Percentiles rank a stretch among this genome's conserved stretches.
Evolutionary conservation across 2,329 filamentous ascomycete species (phyloP).

Genomic region (Rhynchosporium graminicola): DNA sequence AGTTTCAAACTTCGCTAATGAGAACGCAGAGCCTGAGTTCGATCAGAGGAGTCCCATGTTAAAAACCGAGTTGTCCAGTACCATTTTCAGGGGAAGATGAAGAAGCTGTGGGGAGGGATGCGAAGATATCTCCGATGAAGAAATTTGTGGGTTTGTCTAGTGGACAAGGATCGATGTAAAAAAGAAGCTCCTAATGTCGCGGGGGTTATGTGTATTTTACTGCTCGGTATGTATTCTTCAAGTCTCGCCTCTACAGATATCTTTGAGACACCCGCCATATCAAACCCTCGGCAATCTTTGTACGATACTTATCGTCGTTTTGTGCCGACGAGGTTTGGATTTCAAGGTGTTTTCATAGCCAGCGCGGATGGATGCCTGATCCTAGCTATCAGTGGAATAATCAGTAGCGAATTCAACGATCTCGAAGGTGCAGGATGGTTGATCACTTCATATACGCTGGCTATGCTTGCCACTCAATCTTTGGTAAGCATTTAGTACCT

Average conservation of each 20-base stretch:
- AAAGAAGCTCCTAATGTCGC: conserved; percentile 20
- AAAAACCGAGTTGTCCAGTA: neutral
- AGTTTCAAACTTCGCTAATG: conserved; percentile 9
- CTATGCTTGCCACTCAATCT: conserved; percentile 53
- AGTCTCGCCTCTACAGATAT: too few relatives aligned
- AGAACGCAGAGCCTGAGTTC: neutral
- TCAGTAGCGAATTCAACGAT: conserved; percentile 60
- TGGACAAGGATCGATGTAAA: conserved; percentile 3
- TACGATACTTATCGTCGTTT: too few relatives aligned
- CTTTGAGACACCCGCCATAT: too few relatives aligned
- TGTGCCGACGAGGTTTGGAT: neutral
- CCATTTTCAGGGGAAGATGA: neutral
- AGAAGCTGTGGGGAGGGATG: neutral
- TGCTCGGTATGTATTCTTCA: conserved; percentile 18
- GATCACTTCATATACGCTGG: conserved; percentile 53
- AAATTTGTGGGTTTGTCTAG: conserved; percentile 2
- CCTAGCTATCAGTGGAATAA: conserved; percentile 62
- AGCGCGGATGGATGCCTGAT: conserved; percentile 65
- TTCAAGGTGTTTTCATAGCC: conserved; percentile 61
- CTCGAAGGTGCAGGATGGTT: conserved; percentile 60
- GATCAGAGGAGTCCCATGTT: conserved; percentile 21
- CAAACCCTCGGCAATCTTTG: too few relatives aligned
- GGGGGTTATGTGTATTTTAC: conserved; percentile 28
- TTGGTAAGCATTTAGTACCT: conserved; percentile 44
- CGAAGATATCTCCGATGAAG: conserved; percentile 12